phyloP scores from a whole-genome alignment of 1,284 basidiomycete species.

The Microbotryum silenes-acaulis region DNA sequence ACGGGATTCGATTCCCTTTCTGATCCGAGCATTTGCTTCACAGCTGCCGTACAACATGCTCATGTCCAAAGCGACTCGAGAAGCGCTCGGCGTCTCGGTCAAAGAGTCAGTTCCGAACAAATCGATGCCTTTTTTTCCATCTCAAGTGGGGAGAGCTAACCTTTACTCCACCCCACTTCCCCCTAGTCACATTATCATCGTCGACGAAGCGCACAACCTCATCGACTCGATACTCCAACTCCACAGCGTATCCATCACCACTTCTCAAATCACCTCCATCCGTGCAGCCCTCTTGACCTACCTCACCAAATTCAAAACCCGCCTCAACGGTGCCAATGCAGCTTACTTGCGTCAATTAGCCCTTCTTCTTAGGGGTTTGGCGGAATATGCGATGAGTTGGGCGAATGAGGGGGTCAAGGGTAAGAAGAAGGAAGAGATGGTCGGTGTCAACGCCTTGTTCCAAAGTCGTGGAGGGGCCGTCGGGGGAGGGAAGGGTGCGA shows the following conservation, averaged over 20 bases:
- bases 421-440: conserved; percentile 48
- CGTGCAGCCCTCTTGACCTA: conserved; percentile 69
- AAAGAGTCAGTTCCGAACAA: conserved; percentile 47
- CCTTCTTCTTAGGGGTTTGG: conserved; percentile 60
- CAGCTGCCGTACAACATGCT: conserved; percentile 90
- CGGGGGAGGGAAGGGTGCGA: conserved; percentile 31
- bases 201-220: conserved; percentile 87
- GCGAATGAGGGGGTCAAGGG: conserved; percentile 32
- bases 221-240: conserved; percentile 68
- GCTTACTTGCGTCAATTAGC: conserved; percentile 72
- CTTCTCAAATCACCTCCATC: conserved; percentile 50
- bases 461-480: conserved; percentile 52
- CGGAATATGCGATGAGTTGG: conserved; percentile 50
- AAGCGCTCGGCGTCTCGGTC: conserved; percentile 76
- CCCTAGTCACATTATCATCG: conserved; percentile 60
- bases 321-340: conserved; percentile 65
- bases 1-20: too few relatives aligned
- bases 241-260: conserved; percentile 63
- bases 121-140: not conserved
- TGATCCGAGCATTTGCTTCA: not conserved
- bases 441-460: conserved; percentile 58
- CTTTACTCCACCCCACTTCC: not conserved
- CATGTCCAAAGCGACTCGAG: conserved; percentile 72
- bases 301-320: conserved; percentile 64
- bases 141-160: conserved; percentile 10